Conservation (phyloP, 2,329 filamentous ascomycete genomes). For the Neonectria coccinea region DNA sequence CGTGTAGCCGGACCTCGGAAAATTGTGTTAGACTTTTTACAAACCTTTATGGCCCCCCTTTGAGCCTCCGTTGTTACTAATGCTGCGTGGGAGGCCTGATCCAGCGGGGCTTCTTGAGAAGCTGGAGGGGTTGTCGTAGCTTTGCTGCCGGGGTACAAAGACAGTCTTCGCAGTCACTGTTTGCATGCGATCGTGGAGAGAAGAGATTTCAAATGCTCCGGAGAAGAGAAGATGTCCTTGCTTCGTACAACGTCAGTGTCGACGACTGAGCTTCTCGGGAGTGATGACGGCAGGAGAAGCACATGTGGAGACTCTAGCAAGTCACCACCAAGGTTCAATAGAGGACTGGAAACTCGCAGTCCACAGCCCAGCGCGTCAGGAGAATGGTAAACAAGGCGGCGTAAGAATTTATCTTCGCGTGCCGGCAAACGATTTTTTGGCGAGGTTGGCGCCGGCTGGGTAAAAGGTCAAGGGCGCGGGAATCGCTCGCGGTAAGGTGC, state of each 20-base stretch:
- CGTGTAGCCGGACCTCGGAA: conserved; percentile 1
- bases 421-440: background rate
- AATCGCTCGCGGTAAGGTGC: conserved; percentile 9
- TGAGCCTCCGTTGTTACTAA: background rate
- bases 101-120: conserved; percentile 7
- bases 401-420: background rate
- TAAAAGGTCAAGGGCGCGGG: background rate
- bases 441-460: conserved; percentile 1
- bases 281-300: conserved; percentile 1
- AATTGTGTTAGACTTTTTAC: conserved; percentile 6
- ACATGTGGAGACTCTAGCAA: conserved; percentile 17
- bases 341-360: conserved; percentile 16
- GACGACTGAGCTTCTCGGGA: conserved; percentile 1
- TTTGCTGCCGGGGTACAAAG: background rate
- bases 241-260: background rate
- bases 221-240: background rate
- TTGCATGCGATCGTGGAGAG: background rate
- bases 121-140: background rate
- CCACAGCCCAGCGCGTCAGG: background rate
- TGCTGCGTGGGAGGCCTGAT: background rate
- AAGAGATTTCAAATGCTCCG: background rate
- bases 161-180: background rate
- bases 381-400: conserved; percentile 1
- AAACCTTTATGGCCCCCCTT: conserved; percentile 11
- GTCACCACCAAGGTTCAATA: conserved; percentile 21